Conservation (phyloP, 2,329 filamentous ascomycete species). For the Epichloe glyceriae region DNA sequence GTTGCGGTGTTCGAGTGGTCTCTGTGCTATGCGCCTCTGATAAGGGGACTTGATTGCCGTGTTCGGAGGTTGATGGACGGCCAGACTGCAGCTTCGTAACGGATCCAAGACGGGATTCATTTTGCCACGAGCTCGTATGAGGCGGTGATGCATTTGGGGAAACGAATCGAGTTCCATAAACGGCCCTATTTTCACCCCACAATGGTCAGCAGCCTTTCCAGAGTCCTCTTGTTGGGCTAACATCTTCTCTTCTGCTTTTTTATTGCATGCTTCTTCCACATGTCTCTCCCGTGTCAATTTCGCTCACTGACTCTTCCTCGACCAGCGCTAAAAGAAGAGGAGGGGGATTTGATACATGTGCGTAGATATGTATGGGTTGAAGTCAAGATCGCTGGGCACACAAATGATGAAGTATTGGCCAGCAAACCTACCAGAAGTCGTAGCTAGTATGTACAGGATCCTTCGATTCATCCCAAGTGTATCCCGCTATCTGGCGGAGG, state of each 20-base stretch:
- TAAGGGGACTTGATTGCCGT: conserved; percentile 11
- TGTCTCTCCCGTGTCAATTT: not conserved
- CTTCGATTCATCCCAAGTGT: conserved; percentile 59
- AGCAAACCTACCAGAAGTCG: conserved; percentile 60
- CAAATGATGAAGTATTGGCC: not conserved
- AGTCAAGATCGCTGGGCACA: not conserved
- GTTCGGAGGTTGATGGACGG: conserved; percentile 31
- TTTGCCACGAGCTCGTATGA: conserved; percentile 32
- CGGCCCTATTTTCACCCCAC: conserved; percentile 35
- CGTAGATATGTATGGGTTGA: not conserved
- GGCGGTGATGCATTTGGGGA: conserved; percentile 35
- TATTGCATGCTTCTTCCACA: not conserved
- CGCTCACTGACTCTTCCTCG: too few species aligned
- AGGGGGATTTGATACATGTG: not conserved
- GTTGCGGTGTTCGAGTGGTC: conserved; percentile 9
- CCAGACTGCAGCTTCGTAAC: conserved; percentile 28
- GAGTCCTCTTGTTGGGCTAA: not conserved
- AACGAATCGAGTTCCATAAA: conserved; percentile 49
- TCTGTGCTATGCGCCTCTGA: conserved; percentile 24
- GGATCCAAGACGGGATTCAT: conserved; percentile 30
- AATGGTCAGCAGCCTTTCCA: conserved; percentile 1
- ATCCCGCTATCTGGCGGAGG: conserved; percentile 58
- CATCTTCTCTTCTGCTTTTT: not conserved
- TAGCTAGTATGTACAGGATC: conserved; percentile 56
- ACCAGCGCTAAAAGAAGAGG: too few species aligned